phyloP scores from a whole-genome alignment of 2,329 filamentous ascomycete genomes.

The Pseudogymnoascus sp. region DNA sequence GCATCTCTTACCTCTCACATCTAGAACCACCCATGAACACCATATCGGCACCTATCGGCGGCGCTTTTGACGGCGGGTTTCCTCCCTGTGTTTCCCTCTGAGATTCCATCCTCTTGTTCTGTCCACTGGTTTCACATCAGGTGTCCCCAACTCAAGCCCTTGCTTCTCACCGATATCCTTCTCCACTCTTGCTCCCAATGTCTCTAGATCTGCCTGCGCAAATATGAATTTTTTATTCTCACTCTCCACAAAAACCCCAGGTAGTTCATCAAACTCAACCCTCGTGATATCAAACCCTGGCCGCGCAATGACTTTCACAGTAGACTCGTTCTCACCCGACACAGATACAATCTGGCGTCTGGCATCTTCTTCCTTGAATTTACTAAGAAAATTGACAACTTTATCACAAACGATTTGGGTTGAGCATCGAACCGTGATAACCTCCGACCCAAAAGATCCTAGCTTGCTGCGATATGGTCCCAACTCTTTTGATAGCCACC shows the following conservation, averaged over 20 bases:
- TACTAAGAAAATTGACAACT: not conserved
- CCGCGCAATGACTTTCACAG: not conserved
- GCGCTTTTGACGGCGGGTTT: not conserved
- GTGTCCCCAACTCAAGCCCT: not conserved
- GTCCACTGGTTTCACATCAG: not conserved
- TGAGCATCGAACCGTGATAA: not conserved
- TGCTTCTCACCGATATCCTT: not conserved
- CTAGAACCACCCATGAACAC: not conserved
- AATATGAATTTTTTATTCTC: not conserved
- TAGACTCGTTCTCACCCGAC: not conserved
- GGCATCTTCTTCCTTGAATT: not conserved
- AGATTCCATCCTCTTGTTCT: constrained; percentile 1
- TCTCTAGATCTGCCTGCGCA: not conserved
- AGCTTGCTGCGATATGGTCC: not conserved
- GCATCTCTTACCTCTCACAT: not conserved
- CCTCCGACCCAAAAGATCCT: not conserved
- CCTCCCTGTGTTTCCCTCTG: not conserved
- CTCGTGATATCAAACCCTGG: not conserved
- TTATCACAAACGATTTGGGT: not conserved
- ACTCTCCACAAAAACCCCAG: not conserved
- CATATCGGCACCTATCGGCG: not conserved
- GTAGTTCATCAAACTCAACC: not conserved
- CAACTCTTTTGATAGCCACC: not conserved
- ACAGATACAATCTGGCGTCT: not conserved
- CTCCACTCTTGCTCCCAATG: too few relatives aligned